Evolutionary conservation across 257 asterid species (phyloP).

Genomic region (Solanum paucissectum): DNA sequence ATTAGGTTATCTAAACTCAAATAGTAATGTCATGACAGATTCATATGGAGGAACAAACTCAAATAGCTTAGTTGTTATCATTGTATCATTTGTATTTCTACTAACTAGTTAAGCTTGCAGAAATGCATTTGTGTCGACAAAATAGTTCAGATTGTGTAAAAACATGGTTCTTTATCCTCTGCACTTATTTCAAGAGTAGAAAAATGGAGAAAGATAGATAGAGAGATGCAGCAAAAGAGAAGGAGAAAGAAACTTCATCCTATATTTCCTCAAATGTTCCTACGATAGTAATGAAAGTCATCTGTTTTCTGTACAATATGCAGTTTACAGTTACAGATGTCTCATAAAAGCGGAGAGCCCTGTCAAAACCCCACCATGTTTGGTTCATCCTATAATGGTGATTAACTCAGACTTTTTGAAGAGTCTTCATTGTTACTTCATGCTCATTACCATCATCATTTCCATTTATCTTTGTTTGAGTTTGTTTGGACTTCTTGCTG

Average conservation of each 20-base stretch:
- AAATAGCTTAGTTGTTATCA: not conserved
- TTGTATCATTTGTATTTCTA: not conserved
- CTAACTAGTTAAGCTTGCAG: not conserved
- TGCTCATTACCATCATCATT: slow-evolving; percentile 15
- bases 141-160: not conserved
- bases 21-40: not conserved
- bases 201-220: not conserved
- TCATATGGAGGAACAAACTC: not conserved
- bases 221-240: not conserved
- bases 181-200: not conserved
- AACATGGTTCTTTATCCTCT: not conserved
- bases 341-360: not conserved
- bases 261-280: not conserved
- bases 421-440: slow-evolving; percentile 20
- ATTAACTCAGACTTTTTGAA: slow-evolving; percentile 30
- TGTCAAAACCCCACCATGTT: not conserved
- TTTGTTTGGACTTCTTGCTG: slow-evolving; percentile 17
- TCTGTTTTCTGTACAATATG: not conserved
- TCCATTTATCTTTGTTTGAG: slow-evolving; percentile 4
- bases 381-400: not conserved
- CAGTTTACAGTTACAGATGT: slow-evolving; percentile 10
- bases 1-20: not conserved
- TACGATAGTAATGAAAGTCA: not conserved
- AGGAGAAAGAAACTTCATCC: not conserved
- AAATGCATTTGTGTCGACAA: not conserved